Evolutionary conservation across 108 stramenopile genomes (phyloP), one percentile per base, ranked within the genome.

Genomic region (Nannochloropsis gaditana): DNA sequence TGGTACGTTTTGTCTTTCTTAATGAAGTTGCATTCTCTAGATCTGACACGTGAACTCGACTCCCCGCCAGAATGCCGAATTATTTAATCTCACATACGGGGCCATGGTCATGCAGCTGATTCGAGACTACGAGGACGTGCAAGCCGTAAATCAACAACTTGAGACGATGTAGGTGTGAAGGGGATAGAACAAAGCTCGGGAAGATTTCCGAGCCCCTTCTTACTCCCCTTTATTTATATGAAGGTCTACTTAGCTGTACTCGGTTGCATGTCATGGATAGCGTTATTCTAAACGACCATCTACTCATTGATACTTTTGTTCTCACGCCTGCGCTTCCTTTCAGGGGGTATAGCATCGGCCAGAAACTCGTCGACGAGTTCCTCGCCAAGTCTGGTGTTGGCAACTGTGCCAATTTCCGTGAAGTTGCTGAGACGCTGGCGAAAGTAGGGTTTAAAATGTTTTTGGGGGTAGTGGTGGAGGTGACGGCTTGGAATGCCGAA

Each of bases 361-460:
- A 95, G 43, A 94, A 96, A 19, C 92, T 94, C 44, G 93, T 98
- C 42, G 98, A 98, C 87, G 98, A 99, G 86, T 95, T 97, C 73
- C 90, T 99, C 1, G 95, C 96, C 88, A 99, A 97, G 93, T 90
- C 94, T 5, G 73, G 86, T 11, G 45, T 91, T 3, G 50, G 79
- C 44, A 85, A 43, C 21, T 92, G 92, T 83, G 43, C 88, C 15
- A 86, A 89, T 82, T 90, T 98, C 11, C 84, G 85, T 9, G 96
- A 97, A 80, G 96, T 96, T 2, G 94, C 95, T 43, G 96, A 99
- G 83, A 92, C 95, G 9, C 87, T 99, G 83, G 92, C 94, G 42
- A 94, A 94, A 85, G 94, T 94, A 19, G 96, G 94, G n/a, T 96
- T 97, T 84, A 93, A 93, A 85, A 97, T 99, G 98, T 97, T 99